phyloP scores from a whole-genome alignment of 2,329 filamentous ascomycete species.

The Monilinia vaccinii-corymbosi region DNA sequence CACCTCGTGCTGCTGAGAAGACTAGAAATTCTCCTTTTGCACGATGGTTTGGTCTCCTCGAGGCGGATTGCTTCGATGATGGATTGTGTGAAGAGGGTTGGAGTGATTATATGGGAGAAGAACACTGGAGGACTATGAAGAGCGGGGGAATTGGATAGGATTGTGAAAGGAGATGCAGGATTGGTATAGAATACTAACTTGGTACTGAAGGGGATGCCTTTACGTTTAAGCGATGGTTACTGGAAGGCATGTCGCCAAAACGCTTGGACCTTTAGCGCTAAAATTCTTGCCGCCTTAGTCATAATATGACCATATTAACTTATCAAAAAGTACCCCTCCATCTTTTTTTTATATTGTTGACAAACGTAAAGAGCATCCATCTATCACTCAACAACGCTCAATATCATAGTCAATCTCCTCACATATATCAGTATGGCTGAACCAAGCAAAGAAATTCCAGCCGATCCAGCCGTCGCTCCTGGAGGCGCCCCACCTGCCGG shows the following conservation, averaged over 20 bases:
- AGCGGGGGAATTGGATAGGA: too few relatives aligned
- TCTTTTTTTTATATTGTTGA: neutral
- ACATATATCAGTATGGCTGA: slow-evolving; percentile 12
- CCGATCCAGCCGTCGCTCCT: slow-evolving; percentile 10
- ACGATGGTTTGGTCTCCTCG: neutral
- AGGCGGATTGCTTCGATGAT: neutral
- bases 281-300: slow-evolving; percentile 10
- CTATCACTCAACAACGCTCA: neutral
- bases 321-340: slow-evolving; percentile 8
- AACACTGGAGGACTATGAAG: neutral
- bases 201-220: neutral
- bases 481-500: neutral
- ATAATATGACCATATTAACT: neutral
- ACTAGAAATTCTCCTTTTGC: too few relatives aligned
- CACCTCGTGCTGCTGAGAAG: neutral
- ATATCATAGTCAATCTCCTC: neutral
- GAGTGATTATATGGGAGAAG: neutral
- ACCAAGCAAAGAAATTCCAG: slow-evolving; percentile 16
- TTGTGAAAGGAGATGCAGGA: neutral
- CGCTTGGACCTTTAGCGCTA: slow-evolving; percentile 5
- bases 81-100: neutral
- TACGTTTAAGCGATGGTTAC: neutral
- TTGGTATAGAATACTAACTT: neutral
- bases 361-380: neutral
- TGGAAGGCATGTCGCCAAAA: neutral